These are phyloP conservation scores for Saccharomyces paradoxus DNA, from an alignment of 805 yeast species.

Conservation along the genomic window DNA sequence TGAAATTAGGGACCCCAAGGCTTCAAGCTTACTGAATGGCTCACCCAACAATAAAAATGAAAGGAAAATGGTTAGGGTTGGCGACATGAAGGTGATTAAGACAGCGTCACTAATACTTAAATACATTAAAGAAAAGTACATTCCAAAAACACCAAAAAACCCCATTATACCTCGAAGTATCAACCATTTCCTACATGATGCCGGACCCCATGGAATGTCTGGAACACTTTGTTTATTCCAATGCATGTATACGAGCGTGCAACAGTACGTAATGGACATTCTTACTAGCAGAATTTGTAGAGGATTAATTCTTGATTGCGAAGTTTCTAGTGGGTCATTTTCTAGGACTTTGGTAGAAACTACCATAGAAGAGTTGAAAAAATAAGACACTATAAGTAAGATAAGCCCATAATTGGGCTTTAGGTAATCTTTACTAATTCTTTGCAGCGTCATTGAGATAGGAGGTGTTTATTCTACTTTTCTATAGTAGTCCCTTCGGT, in stretches of 20 bases:
- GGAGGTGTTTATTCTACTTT: background rate
- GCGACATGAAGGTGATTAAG: conserved; percentile 66
- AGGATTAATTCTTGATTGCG: conserved; percentile 50
- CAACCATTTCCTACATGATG: conserved; percentile 43
- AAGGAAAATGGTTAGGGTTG: conserved; percentile 63
- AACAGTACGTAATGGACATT: conserved; percentile 59
- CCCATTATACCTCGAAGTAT: conserved; percentile 62
- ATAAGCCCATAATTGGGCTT: conserved; percentile 47
- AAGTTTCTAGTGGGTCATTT: conserved; percentile 44
- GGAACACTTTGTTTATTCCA: conserved; percentile 37
- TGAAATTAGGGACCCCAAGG: conserved; percentile 56
- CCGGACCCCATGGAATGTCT: conserved; percentile 66
- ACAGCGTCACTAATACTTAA: conserved; percentile 72
- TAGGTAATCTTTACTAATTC: conserved; percentile 8
- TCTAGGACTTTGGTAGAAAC: conserved; percentile 62
- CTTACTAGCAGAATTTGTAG: conserved; percentile 67
- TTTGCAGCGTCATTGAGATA: background rate
- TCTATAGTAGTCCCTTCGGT: background rate
- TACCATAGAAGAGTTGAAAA: conserved; percentile 70
- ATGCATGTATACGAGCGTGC: conserved; percentile 49
- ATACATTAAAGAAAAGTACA: conserved; percentile 64
- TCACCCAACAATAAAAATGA: conserved; percentile 64
- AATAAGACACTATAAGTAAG: conserved; percentile 50
- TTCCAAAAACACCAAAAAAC: conserved; percentile 67
- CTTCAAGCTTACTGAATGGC: conserved; percentile 55